A percentile compares a stretch with the other conserved stretches of the same genome.
phyloP scores from a whole-genome alignment of 495 filamentous ascomycete species.

The Coniosporium apollinis region DNA sequence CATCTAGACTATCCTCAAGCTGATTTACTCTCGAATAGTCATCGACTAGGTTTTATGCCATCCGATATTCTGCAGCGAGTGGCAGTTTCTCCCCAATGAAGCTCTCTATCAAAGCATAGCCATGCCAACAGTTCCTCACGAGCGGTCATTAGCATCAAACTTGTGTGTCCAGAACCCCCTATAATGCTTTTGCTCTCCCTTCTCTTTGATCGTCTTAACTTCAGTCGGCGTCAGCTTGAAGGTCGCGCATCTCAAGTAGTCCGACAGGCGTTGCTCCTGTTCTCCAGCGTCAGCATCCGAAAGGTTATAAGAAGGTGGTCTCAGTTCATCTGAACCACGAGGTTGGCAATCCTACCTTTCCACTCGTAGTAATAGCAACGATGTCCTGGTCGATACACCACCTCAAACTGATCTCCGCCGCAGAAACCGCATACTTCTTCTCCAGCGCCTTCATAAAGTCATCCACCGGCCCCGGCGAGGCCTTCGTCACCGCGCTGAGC shows the following conservation, averaged over 20 bases:
- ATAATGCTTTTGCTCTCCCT: slow-evolving; percentile 15
- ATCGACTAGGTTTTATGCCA: no score
- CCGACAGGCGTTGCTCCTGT: slow-evolving; percentile 42
- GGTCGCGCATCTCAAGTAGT: slow-evolving; percentile 42
- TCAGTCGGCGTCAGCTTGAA: slow-evolving; percentile 62
- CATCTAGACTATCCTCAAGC: no score
- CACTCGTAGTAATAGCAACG: slow-evolving; percentile 62
- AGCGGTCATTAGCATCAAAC: slow-evolving; percentile 8
- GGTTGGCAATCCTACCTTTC: slow-evolving; percentile 39
- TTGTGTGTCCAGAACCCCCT: slow-evolving; percentile 17
- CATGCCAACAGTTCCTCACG: no score
- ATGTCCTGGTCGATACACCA: slow-evolving; percentile 71
- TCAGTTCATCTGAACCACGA: no score
- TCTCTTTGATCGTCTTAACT: slow-evolving; percentile 33
- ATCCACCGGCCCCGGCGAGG: slow-evolving; percentile 51
- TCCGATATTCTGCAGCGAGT: no score
- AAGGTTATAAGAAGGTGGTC: no score
- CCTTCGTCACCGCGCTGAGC: slow-evolving; percentile 48
- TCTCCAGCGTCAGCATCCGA: not conserved
- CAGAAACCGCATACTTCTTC: slow-evolving; percentile 59
- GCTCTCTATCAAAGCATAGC: no score
- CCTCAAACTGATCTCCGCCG: slow-evolving; percentile 50
- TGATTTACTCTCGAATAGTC: no score
- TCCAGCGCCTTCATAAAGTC: slow-evolving; percentile 40
- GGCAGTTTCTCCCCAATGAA: no score